phyloP scores from a whole-genome alignment of 352 stramenopile species.

The Globisporangium uncinulatum region DNA sequence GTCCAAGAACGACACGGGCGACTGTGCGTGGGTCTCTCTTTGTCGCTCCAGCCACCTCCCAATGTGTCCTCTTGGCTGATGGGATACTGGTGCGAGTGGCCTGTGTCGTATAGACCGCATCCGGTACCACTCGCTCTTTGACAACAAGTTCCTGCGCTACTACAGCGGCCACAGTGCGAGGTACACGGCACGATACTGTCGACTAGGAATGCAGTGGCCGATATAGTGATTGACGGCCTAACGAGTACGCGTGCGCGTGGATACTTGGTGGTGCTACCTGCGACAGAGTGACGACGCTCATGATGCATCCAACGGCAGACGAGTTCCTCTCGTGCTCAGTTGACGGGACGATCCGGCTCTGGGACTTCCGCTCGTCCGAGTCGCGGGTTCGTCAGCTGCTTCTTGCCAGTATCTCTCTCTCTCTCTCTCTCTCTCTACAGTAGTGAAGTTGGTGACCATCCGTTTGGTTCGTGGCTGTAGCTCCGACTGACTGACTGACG shows the following conservation, averaged over 20 bases:
- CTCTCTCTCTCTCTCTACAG: too few relatives aligned
- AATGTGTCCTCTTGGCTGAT: too few relatives aligned
- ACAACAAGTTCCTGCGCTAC: constrained; percentile 89
- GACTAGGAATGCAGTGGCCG: too few relatives aligned
- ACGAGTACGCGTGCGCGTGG: too few relatives aligned
- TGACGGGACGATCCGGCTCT: constrained; percentile 72
- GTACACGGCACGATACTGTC: constrained; percentile 18
- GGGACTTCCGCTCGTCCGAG: constrained; percentile 72
- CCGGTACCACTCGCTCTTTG: constrained; percentile 85
- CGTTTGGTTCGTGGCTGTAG: too few relatives aligned
- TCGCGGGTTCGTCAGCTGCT: constrained; percentile 28
- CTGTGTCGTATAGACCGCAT: constrained; percentile 57
- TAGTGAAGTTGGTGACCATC: too few relatives aligned
- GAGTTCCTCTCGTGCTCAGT: constrained; percentile 80
- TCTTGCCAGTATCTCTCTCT: background rate
- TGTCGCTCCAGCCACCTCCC: too few relatives aligned
- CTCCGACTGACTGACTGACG: background rate
- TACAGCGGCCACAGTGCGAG: constrained; percentile 72
- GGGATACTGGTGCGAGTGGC: background rate
- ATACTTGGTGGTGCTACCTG: background rate
- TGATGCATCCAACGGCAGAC: constrained; percentile 83
- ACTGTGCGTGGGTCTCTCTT: constrained; percentile 32
- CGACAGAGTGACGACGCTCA: constrained; percentile 68
- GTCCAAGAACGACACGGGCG: constrained; percentile 62
- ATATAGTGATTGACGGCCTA: too few relatives aligned